Conservation (phyloP, 2,329 filamentous ascomycete genomes). For the Neurospora sp. region DNA sequence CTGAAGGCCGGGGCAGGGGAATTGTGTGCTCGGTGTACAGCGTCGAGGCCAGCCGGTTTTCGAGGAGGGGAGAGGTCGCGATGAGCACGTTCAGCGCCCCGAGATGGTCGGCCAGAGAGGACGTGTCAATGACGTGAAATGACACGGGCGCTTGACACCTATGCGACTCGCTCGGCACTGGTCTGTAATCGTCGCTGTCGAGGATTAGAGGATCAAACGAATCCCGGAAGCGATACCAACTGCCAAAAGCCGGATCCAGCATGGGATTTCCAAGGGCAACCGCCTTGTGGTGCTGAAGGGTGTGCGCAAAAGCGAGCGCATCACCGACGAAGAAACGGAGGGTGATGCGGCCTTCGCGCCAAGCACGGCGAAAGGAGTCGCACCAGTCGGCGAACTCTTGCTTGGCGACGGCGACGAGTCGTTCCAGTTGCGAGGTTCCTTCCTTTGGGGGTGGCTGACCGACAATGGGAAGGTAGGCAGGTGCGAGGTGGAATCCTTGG, state of each 20-base stretch:
- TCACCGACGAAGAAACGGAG: slow-evolving; percentile 40
- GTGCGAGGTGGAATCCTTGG: slow-evolving; percentile 44
- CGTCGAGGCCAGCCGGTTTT: slow-evolving; percentile 28
- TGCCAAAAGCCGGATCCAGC: not conserved
- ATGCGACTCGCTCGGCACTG: not conserved
- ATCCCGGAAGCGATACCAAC: slow-evolving; percentile 26
- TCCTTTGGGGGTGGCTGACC: slow-evolving; percentile 23
- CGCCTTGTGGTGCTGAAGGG: slow-evolving; percentile 30
- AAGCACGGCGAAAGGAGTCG: slow-evolving; percentile 25
- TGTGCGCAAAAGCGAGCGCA: slow-evolving; percentile 41
- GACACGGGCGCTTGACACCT: slow-evolving; percentile 22
- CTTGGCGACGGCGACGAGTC: slow-evolving; percentile 26
- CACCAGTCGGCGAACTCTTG: slow-evolving; percentile 37
- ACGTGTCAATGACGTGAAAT: slow-evolving; percentile 49
- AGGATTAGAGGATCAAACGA: slow-evolving; percentile 27
- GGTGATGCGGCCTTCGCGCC: slow-evolving; percentile 16
- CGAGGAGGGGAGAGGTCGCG: slow-evolving; percentile 36
- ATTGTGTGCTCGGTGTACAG: slow-evolving; percentile 34
- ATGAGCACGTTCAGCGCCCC: slow-evolving; percentile 35
- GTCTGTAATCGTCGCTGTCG: slow-evolving; percentile 30
- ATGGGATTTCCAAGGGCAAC: not conserved
- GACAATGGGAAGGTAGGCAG: slow-evolving; percentile 29
- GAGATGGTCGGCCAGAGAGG: slow-evolving; percentile 33
- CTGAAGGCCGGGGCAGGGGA: slow-evolving; percentile 33
- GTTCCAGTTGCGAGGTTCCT: slow-evolving; percentile 8